phyloP scores from a whole-genome alignment of 345 rosid genomes.

The Eutrema heterophyllum region DNA sequence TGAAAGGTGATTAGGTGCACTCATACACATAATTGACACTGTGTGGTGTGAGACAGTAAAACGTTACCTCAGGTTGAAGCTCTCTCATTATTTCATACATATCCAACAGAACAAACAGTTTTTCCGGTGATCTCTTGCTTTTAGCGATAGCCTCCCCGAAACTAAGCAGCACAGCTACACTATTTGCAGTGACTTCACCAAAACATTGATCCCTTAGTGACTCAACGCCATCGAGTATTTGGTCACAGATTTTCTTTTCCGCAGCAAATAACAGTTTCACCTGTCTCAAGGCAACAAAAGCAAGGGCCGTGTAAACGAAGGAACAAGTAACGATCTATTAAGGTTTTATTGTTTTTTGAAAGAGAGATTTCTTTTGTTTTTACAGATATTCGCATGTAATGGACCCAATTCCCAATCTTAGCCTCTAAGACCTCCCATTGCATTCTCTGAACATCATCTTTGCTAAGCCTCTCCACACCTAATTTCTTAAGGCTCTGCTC shows the following conservation, averaged over 20 bases:
- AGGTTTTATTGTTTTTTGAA: background rate
- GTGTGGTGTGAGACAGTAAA: constrained; percentile 7
- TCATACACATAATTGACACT: background rate
- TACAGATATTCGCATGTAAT: constrained; percentile 92
- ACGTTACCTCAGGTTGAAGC: constrained; percentile 78
- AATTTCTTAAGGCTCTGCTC: constrained; percentile 86
- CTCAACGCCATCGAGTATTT: constrained; percentile 66
- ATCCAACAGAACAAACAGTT: constrained; percentile 83
- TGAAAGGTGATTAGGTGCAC: background rate
- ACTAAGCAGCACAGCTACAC: constrained; percentile 80
- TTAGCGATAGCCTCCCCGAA: constrained; percentile 95
- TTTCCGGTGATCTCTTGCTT: constrained; percentile 98
- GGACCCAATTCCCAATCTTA: constrained; percentile 96
- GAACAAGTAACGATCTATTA: background rate
- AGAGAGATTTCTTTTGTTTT: constrained; percentile 19
- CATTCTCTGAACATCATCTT: constrained; percentile 97
- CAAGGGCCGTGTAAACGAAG: background rate
- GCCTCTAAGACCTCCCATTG: constrained; percentile 99
- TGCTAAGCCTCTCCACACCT: constrained; percentile 92
- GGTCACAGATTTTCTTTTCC: constrained; percentile 86
- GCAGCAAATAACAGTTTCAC: constrained; percentile 82
- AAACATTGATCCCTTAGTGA: constrained; percentile 81
- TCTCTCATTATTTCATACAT: constrained; percentile 99
- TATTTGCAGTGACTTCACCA: constrained; percentile 78
- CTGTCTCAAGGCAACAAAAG: constrained; percentile 45